Conservation (phyloP, 2,329 filamentous ascomycete species). For the Penicillium sp. region DNA sequence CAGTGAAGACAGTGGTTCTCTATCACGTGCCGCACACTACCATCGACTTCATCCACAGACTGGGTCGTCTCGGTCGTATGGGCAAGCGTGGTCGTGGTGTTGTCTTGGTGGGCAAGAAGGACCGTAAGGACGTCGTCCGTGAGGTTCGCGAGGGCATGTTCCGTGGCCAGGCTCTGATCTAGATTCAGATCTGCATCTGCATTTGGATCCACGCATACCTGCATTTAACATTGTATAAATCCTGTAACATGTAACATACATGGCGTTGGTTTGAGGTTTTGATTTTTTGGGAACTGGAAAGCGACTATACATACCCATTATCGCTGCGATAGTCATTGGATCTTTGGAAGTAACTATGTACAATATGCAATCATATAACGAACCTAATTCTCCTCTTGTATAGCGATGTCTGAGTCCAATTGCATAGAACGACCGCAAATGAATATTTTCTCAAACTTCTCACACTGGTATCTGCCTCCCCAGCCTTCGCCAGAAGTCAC, state of each 20-base stretch:
- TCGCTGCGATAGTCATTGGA: conserved; percentile 7
- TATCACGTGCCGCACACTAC: conserved; percentile 98
- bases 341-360: conserved; percentile 9
- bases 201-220: background rate
- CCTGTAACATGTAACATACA: conserved; percentile 23
- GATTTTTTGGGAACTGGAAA: conserved; percentile 7
- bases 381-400: conserved; percentile 7
- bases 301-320: conserved; percentile 18
- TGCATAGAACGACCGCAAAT: background rate
- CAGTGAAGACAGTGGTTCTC: conserved; percentile 84
- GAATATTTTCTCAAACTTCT: background rate
- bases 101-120: conserved; percentile 84
- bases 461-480: conserved; percentile 49
- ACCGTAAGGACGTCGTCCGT: conserved; percentile 82
- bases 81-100: conserved; percentile 83
- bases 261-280: conserved; percentile 17
- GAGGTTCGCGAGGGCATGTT: conserved; percentile 91
- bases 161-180: conserved; percentile 74
- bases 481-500: conserved; percentile 54
- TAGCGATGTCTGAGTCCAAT: background rate
- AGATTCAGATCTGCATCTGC: conserved; percentile 18
- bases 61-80: conserved; percentile 90
- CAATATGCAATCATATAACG: conserved; percentile 10
- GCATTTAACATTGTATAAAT: conserved; percentile 14
- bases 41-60: conserved; percentile 95